Evolutionary conservation across 768 basidiomycete species (phyloP), one percentile per base, ranked within the genome.

Genomic region (Lentinula sp.): DNA sequence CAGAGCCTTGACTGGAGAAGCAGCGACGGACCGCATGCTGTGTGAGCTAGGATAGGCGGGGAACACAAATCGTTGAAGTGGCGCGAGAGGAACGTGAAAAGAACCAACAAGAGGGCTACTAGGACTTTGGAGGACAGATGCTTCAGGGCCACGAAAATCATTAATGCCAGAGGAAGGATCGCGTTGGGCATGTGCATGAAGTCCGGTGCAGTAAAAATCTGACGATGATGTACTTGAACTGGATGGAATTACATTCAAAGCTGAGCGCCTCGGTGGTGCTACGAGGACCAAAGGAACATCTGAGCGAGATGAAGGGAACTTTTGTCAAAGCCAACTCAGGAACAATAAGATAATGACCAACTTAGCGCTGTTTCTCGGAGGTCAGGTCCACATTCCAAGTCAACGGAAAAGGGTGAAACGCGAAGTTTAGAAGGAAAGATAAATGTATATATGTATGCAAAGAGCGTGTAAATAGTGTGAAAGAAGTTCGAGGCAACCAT

Each of bases 391-490:
- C 43, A 59, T 59, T 59, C 57, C 31, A 59, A 32, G 23, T 59
- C 57, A 59, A 16, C 35, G 34, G 46, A 32, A 32, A 34, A 59
- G n/a, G 57, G 46, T 35, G 57, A 34, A 13, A 59, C n/a, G 48
- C 32, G 45, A 49, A 28, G 28, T 34, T 32, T 48, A 1, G 57
- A 31, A 37, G 28, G 23, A 16, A 18, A 59, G 37, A 59, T 10
- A 45, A 59, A 45, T 35, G 57, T 59, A 28, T 45, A 59, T n/a
- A 59, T 15, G 21, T 46, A n/a, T 5, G 18, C 35, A 59, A 59
- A 59, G 57, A 59, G 31, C 18, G 57, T 59, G 57, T 59, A 59
- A 15, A 59, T 49, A 28, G 42, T 59, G 46, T 48, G n/a, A 10
- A 59, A 23, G 9, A 59, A 21, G 34, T 39, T 39, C 1, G 18